Evolutionary conservation across 1,284 basidiomycete genomes (phyloP), one percentile per base, ranked within the genome.

Genomic region (Anthracocystis panici-leucophaei): DNA sequence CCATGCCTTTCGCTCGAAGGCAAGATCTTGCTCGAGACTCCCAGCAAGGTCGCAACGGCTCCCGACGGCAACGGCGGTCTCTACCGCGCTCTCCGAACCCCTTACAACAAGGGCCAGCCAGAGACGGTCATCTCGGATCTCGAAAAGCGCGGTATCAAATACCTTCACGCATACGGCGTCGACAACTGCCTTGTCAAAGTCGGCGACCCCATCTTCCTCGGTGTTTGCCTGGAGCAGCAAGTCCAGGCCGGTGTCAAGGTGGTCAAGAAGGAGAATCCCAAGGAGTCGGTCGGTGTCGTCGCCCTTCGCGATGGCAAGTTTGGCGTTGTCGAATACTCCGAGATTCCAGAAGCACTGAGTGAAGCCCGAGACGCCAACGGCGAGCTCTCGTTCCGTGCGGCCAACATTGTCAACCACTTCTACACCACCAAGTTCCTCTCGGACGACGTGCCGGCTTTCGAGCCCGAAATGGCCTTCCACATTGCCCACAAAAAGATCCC

Each of bases 121-220:
- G 88, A 86, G 54, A 92, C 92, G 12, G 94, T 99, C 57, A 90
- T 99, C 54, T 89, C 91, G 45, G 94, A 98, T 86, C 89, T 99
- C 67, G 87, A 88, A 45, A 85, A 87, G 57, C 94, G 94, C 76
- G 90, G 91, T 49, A 88, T 98, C 82, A 89, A 91, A 68, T 97
- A 95, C 87, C 89, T 99, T 48, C 96, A 99, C 87, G 93, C 91
- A 1, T 98, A 97, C 88, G 92, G 96, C 81, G 96, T 99, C 80
- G 97, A 99, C 89, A 99, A 99, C 88, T 99, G 96, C 87, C 92
- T 99, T 73, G 97, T 98, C 79, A 91, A 92, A 75, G 94, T 99
- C 62, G 96, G 95, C 61, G 97, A 99, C 86, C 97, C 97, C 18
- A 90, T 94, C 84, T 99, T 99, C 88, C 87, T 99, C 79, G 97